These are phyloP conservation scores for Exophiala calicioides DNA, from an alignment of 2,329 filamentous ascomycete species.

Conservation along the genomic window DNA sequence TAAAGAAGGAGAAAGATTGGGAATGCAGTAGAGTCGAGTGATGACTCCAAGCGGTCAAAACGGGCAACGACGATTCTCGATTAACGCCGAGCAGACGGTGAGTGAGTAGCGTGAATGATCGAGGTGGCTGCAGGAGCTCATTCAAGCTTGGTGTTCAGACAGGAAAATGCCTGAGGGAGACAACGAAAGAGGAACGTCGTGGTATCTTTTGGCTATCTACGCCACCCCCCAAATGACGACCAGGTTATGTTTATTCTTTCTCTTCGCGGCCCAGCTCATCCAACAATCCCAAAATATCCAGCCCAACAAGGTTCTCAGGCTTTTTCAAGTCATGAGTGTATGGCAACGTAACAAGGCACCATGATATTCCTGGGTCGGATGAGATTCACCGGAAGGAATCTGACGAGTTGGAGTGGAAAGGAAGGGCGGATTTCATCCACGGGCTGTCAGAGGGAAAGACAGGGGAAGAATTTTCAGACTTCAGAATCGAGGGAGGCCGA, in stretches of 20 bases:
- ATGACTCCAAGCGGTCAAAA: conserved; percentile 21
- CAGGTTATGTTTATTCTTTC: conserved; percentile 7
- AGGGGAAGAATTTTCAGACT: no score
- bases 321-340: conserved; percentile 9
- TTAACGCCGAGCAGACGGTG: conserved; percentile 1
- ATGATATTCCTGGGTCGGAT: no score
- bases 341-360: not conserved
- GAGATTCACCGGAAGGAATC: no score
- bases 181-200: conserved; percentile 31
- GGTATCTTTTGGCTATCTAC: conserved; percentile 34
- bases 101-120: not conserved
- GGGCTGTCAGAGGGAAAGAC: no score
- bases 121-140: conserved; percentile 5
- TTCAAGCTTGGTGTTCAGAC: conserved; percentile 13
- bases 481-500: no score
- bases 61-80: conserved; percentile 16
- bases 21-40: conserved; percentile 15
- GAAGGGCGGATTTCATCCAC: no score
- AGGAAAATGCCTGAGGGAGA: conserved; percentile 18
- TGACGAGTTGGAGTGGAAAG: no score
- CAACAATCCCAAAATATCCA: conserved; percentile 6
- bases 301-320: conserved; percentile 6
- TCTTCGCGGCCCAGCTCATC: conserved; percentile 6
- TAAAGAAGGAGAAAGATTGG: conserved; percentile 17
- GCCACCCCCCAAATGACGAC: conserved; percentile 9